Conservation (phyloP, 768 basidiomycete genomes). For the Suillus subaureus region DNA sequence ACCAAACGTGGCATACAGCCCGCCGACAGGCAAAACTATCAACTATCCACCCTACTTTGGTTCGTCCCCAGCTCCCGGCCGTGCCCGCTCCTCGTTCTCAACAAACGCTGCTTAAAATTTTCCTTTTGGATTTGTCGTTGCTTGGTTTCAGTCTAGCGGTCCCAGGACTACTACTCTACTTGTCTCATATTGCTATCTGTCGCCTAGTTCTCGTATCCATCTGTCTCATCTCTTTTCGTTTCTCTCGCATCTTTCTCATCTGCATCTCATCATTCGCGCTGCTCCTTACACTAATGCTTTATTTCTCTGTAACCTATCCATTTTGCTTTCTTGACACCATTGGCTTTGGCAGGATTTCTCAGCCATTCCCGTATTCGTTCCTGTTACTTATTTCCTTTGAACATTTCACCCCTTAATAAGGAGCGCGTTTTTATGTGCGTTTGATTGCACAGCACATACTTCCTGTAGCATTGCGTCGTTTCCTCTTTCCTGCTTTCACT, state of each 20-base stretch:
- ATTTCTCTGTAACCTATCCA: conserved; percentile 35
- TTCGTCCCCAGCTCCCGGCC: conserved; percentile 14
- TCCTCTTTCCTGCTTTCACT: conserved; percentile 30
- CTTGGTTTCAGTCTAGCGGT: conserved; percentile 28
- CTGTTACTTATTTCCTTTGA: conserved; percentile 38
- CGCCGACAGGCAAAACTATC: conserved; percentile 35
- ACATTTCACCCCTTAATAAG: conserved; percentile 38
- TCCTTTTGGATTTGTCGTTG: conserved; percentile 18
- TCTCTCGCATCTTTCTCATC: conserved; percentile 15
- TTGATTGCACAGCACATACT: conserved; percentile 30
- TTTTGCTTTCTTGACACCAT: conserved; percentile 27
- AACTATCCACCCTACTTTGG: conserved; percentile 29
- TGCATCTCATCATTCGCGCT: conserved; percentile 14
- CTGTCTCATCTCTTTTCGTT: conserved; percentile 17
- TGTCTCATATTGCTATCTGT: conserved; percentile 38
- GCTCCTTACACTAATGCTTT: conserved; percentile 34
- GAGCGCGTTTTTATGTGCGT: conserved; percentile 33
- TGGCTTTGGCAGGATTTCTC: conserved; percentile 35
- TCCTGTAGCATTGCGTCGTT: conserved; percentile 39
- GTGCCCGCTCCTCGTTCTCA: conserved; percentile 35
- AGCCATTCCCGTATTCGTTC: conserved; percentile 20
- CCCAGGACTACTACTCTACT: conserved; percentile 35
- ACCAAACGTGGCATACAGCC: conserved; percentile 36
- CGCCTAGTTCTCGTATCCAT: conserved; percentile 22
- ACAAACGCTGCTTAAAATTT: conserved; percentile 37